Evolutionary conservation across 169 alveolate genomes (phyloP).

Genomic region (Theileria orientalis): DNA sequence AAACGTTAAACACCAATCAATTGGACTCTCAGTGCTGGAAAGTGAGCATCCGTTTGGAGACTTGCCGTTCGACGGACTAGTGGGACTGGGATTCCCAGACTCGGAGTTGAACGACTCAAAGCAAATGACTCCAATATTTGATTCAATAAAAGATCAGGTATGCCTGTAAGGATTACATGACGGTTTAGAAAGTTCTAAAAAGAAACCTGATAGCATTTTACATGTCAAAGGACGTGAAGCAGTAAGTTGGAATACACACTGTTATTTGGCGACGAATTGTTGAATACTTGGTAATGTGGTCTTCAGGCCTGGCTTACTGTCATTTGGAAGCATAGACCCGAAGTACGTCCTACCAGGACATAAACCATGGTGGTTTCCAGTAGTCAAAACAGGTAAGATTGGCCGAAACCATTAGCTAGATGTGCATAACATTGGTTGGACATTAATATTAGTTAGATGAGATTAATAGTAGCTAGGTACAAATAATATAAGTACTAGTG

Average conservation of each 20-base stretch:
- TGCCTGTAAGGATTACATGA: neutral
- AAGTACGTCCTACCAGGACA: conserved; percentile 77
- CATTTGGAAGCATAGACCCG: conserved; percentile 87
- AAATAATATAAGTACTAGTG: no score
- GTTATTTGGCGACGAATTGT: no score
- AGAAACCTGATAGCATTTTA: conserved; percentile 85
- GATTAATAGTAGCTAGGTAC: no score
- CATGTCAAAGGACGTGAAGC: conserved; percentile 74
- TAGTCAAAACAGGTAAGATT: conserved; percentile 75
- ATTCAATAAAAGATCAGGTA: conserved; percentile 52
- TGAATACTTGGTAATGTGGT: neutral
- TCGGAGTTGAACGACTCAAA: conserved; percentile 19
- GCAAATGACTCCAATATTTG: conserved; percentile 37
- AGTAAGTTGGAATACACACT: conserved; percentile 49
- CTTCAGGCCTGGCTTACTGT: conserved; percentile 15
- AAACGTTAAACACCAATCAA: conserved; percentile 79
- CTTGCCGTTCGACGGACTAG: conserved; percentile 90
- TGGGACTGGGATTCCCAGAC: conserved; percentile 91
- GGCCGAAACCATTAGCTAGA: neutral
- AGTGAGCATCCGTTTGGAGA: conserved; percentile 85
- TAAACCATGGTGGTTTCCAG: conserved; percentile 86
- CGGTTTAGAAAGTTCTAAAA: conserved; percentile 68
- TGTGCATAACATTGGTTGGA: neutral
- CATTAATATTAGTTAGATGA: no score
- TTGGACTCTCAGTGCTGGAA: conserved; percentile 86